phyloP scores from a whole-genome alignment of 495 filamentous ascomycete species.

The Aspergillus taichungensis region DNA sequence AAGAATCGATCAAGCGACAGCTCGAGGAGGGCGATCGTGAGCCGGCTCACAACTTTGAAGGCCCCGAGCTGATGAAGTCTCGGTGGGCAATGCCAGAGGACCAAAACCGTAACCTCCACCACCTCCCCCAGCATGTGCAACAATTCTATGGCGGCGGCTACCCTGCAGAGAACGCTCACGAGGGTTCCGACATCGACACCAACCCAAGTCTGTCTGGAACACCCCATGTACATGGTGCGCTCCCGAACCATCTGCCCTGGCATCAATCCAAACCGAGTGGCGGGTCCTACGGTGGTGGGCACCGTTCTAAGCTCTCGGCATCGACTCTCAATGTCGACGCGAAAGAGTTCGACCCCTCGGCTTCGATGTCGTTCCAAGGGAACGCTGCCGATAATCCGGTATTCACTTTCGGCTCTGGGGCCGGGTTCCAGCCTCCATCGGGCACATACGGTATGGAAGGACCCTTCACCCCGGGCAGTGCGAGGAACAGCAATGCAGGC shows the following conservation, averaged over 20 bases:
- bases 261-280: slow-evolving; percentile 31
- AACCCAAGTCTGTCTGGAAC: slow-evolving; percentile 68
- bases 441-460: slow-evolving; percentile 55
- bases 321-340: slow-evolving; percentile 82
- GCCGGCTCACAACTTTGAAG: slow-evolving; percentile 17
- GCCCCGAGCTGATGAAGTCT: slow-evolving; percentile 28
- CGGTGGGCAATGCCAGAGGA: slow-evolving; percentile 31
- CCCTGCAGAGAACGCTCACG: slow-evolving; percentile 34
- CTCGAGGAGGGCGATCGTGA: slow-evolving; percentile 55
- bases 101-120: slow-evolving; percentile 13
- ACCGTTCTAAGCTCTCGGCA: slow-evolving; percentile 56
- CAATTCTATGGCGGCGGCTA: slow-evolving; percentile 30
- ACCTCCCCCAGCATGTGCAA: slow-evolving; percentile 26
- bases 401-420: slow-evolving; percentile 19
- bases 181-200: slow-evolving; percentile 63
- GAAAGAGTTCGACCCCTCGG: slow-evolving; percentile 73
- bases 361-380: slow-evolving; percentile 49
- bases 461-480: slow-evolving; percentile 59
- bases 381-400: slow-evolving; percentile 26
- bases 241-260: slow-evolving; percentile 29
- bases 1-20: slow-evolving; percentile 61
- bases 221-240: slow-evolving; percentile 33
- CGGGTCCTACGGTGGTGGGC: slow-evolving; percentile 32
- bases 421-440: slow-evolving; percentile 22
- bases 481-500: slow-evolving; percentile 9